Evolutionary conservation across 352 stramenopile species (phyloP).

Genomic region (Phytophthora agathidicida): DNA sequence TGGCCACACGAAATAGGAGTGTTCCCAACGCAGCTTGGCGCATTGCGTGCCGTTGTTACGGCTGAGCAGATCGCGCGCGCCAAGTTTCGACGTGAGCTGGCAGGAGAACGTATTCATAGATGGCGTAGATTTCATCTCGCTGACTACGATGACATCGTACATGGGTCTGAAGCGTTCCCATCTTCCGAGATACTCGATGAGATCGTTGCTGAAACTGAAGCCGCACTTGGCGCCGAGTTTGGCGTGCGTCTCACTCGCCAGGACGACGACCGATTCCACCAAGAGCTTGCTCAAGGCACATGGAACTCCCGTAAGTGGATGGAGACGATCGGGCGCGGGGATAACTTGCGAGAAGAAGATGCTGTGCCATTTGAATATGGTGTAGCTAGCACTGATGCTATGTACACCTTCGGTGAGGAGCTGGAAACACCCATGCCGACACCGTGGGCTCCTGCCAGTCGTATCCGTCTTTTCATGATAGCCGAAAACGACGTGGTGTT

Average conservation of each 20-base stretch:
- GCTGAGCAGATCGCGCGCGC: conserved; percentile 59
- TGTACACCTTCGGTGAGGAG: conserved; percentile 2
- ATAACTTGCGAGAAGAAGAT: conserved; percentile 57
- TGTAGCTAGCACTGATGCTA: not conserved
- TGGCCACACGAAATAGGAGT: conserved; percentile 59
- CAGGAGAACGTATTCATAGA: conserved; percentile 35
- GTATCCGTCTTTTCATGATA: conserved; percentile 63
- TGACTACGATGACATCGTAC: not conserved
- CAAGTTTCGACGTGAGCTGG: conserved; percentile 54
- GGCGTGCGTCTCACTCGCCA: conserved; percentile 37
- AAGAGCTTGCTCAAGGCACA: conserved; percentile 31
- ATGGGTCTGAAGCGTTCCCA: conserved; percentile 39
- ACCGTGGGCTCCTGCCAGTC: conserved; percentile 47
- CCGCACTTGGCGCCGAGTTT: conserved; percentile 50
- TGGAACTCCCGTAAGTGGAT: conserved; percentile 63
- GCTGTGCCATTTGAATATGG: conserved; percentile 29
- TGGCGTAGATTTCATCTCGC: conserved; percentile 2
- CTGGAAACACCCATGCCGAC: conserved; percentile 6
- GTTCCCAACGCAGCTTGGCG: conserved; percentile 59
- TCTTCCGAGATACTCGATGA: conserved; percentile 46
- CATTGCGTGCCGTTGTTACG: conserved; percentile 61
- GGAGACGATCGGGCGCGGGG: conserved; percentile 39
- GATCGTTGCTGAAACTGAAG: conserved; percentile 52
- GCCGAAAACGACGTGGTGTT: conserved; percentile 49
- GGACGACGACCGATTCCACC: conserved; percentile 52